A percentile compares a stretch with the other conserved stretches of the same genome.
Conservation (phyloP, 371 early-diverging fungal species). For the Nematocida sp. region DNA sequence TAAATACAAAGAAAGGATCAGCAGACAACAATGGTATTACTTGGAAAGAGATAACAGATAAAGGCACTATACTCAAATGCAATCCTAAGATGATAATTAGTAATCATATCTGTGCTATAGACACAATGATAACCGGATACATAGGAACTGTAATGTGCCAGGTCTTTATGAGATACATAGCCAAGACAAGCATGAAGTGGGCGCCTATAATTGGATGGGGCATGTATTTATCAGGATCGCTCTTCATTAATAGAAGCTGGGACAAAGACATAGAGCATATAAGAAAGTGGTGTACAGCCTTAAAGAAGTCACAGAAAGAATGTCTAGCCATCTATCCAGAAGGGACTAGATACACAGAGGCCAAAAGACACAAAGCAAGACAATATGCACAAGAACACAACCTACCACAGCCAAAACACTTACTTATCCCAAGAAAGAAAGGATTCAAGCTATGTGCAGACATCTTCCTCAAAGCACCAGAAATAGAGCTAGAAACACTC, state of each 20-base stretch:
- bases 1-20: no score
- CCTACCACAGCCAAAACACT: conserved; percentile 68
- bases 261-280: conserved; percentile 58
- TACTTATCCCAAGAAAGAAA: conserved; percentile 72
- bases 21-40: no score
- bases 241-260: conserved; percentile 57
- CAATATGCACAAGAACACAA: conserved; percentile 67
- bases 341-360: conserved; percentile 56
- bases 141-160: conserved; percentile 25
- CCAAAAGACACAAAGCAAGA: conserved; percentile 64
- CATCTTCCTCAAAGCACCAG: conserved; percentile 5
- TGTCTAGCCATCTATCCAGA: conserved; percentile 64
- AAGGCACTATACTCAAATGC: no score
- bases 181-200: conserved; percentile 53
- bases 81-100: conserved; percentile 58
- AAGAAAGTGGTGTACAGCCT: conserved; percentile 36
- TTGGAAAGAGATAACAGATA: no score
- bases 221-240: conserved; percentile 43
- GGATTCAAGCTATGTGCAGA: conserved; percentile 67
- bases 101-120: conserved; percentile 63
- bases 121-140: conserved; percentile 56
- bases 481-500: conserved; percentile 48
- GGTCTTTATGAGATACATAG: conserved; percentile 54
- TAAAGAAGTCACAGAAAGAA: conserved; percentile 13
- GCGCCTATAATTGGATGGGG: conserved; percentile 60